Evolutionary conservation across 768 basidiomycete genomes (phyloP).

Genomic region (Russula foetens): DNA sequence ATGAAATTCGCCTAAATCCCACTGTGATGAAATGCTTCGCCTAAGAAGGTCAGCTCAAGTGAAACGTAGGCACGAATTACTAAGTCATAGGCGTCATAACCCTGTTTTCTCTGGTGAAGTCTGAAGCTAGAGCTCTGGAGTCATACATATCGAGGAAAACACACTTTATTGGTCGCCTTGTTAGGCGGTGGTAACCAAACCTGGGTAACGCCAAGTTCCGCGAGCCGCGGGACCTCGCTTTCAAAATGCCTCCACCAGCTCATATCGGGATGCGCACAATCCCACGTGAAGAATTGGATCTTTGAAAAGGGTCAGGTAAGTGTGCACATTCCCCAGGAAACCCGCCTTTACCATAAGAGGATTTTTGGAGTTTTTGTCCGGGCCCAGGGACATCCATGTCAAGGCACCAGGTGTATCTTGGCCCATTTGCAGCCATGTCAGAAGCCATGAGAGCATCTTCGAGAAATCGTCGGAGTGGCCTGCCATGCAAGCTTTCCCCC

Average conservation of each 20-base stretch:
- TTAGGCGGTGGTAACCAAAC: conserved; percentile 81
- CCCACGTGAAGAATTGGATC: conserved; percentile 88
- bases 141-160: background rate
- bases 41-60: background rate
- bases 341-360: conserved; percentile 51
- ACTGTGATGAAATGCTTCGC: conserved; percentile 35
- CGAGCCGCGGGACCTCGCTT: conserved; percentile 51
- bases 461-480: background rate
- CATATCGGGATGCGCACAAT: conserved; percentile 43
- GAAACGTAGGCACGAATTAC: conserved; percentile 33
- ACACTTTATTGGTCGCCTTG: conserved; percentile 60
- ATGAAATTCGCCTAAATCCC: conserved; percentile 82
- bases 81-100: conserved; percentile 83
- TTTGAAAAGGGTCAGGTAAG: conserved; percentile 21
- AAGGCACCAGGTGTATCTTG: conserved; percentile 34
- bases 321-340: background rate
- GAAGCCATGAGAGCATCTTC: conserved; percentile 1
- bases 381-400: conserved; percentile 52
- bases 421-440: background rate
- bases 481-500: too few species aligned
- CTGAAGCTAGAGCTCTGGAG: background rate
- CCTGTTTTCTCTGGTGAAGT: conserved; percentile 49
- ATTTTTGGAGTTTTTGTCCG: conserved; percentile 41
- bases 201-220: conserved; percentile 66
- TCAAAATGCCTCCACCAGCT: conserved; percentile 83